Evolutionary conservation across 2,329 filamentous ascomycete species (phyloP).

Genomic region (Fusarium tjaetaba): DNA sequence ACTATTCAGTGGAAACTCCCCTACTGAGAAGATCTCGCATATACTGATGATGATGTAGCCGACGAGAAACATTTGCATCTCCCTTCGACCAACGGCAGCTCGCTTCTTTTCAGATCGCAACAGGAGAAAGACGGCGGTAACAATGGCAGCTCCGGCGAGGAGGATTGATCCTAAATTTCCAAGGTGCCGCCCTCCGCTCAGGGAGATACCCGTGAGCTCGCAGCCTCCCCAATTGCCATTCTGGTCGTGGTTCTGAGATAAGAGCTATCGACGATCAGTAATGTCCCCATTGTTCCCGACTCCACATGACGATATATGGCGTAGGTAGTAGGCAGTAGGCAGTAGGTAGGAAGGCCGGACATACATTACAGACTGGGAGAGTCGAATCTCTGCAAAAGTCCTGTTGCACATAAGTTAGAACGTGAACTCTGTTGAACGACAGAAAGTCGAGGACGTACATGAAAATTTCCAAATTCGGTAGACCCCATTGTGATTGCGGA

Average conservation of each 20-base stretch:
- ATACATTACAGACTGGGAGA: constrained; percentile 84
- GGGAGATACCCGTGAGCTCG: constrained; percentile 76
- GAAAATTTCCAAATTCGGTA: constrained; percentile 70
- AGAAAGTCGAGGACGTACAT: constrained; percentile 53
- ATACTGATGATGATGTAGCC: constrained; percentile 89
- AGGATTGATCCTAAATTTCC: constrained; percentile 95
- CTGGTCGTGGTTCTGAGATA: constrained; percentile 71
- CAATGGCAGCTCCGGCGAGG: constrained; percentile 80
- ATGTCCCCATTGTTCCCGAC: constrained; percentile 31
- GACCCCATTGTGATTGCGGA: constrained; percentile 63
- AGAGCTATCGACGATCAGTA: constrained; percentile 43
- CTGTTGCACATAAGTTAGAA: constrained; percentile 56
- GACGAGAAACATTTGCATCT: constrained; percentile 94
- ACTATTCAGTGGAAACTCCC: constrained; percentile 80
- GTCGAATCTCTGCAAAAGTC: constrained; percentile 87
- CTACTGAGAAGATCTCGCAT: constrained; percentile 96
- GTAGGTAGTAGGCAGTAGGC: constrained; percentile 1
- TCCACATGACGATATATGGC: constrained; percentile 26
- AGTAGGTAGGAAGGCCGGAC: constrained; percentile 48
- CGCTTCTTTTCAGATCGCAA: constrained; percentile 87
- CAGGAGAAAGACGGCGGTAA: constrained; percentile 72
- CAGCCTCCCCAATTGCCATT: constrained; percentile 74
- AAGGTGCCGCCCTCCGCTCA: constrained; percentile 73
- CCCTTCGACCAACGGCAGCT: constrained; percentile 92
- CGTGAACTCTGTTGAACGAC: not conserved